These are phyloP conservation scores for Straminergon stramineum DNA, from an alignment of 225 moss, liverwort and hornwort species.

Conservation along the genomic window DNA sequence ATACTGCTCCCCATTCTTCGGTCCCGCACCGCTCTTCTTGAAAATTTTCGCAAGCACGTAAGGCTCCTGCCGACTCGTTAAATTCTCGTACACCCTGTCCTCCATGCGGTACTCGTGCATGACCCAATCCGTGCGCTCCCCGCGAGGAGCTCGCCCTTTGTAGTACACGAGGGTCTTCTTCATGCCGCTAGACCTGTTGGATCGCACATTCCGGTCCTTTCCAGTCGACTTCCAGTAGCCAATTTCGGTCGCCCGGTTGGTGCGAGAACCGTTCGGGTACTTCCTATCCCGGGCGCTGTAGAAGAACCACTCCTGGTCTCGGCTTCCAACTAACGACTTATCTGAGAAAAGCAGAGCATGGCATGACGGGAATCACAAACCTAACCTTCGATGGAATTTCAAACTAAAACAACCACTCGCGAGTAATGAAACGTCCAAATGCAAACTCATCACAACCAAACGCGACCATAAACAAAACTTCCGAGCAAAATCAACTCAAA, in stretches of 20 bases:
- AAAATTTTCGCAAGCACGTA: slow-evolving; percentile 70
- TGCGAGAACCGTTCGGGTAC: slow-evolving; percentile 70
- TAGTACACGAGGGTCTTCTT: slow-evolving; percentile 85
- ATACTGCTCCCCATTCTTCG: slow-evolving; percentile 60
- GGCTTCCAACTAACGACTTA: slow-evolving; percentile 21
- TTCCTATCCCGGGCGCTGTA: slow-evolving; percentile 77
- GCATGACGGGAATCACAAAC: background rate
- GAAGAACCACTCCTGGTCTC: slow-evolving; percentile 77
- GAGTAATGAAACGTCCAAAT: background rate
- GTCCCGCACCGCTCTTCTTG: slow-evolving; percentile 82
- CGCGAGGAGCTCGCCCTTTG: slow-evolving; percentile 65
- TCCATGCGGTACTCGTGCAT: slow-evolving; percentile 88
- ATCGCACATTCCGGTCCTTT: slow-evolving; percentile 60
- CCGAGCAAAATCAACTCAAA: background rate
- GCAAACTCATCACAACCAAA: background rate
- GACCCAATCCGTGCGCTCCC: slow-evolving; percentile 72
- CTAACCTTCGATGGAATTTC: background rate
- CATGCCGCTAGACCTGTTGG: slow-evolving; percentile 33
- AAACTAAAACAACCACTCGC: background rate
- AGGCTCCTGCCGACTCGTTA: slow-evolving; percentile 35
- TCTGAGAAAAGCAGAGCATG: background rate
- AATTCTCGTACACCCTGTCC: slow-evolving; percentile 51
- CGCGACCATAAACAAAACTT: background rate
- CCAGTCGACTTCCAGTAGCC: slow-evolving; percentile 96
- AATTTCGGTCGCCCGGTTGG: slow-evolving; percentile 68